Evolutionary conservation across 2,329 filamentous ascomycete genomes (phyloP).

Genomic region (Pyrenochaeta sp.): DNA sequence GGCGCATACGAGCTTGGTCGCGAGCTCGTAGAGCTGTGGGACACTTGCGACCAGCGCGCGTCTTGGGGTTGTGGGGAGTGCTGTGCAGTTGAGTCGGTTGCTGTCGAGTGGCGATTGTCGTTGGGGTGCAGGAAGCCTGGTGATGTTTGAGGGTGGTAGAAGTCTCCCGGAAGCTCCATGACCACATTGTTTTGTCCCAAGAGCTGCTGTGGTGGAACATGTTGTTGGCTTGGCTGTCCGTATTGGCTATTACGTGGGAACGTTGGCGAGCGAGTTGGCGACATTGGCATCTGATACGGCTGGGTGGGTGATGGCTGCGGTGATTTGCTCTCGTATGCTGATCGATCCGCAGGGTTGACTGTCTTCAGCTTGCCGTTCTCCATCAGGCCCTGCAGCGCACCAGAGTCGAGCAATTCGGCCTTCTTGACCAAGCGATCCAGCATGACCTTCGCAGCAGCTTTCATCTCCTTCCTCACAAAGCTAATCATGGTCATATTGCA

Average conservation of each 20-base stretch:
- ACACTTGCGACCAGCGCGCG: conserved; percentile 43
- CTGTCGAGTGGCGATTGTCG: conserved; percentile 30
- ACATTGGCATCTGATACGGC: conserved; percentile 39
- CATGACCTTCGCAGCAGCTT: conserved; percentile 73
- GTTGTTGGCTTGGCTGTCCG: conserved; percentile 17
- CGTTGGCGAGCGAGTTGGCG: conserved; percentile 33
- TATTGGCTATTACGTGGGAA: conserved; percentile 18
- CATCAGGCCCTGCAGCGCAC: conserved; percentile 72
- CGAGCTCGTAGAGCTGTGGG: conserved; percentile 38
- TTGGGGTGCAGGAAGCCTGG: conserved; percentile 38
- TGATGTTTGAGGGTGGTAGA: conserved; percentile 45
- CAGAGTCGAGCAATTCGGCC: conserved; percentile 73
- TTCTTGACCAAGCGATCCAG: conserved; percentile 74
- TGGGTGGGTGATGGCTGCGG: conserved; percentile 33
- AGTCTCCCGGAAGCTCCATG: conserved; percentile 55
- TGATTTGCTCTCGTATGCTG: conserved; percentile 18
- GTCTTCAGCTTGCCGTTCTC: conserved; percentile 71
- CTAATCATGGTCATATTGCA: conserved; percentile 71
- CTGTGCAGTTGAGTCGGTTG: conserved; percentile 28
- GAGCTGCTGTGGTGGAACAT: conserved; percentile 29
- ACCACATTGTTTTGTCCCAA: conserved; percentile 43
- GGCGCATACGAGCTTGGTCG: conserved; percentile 46
- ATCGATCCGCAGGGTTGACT: conserved; percentile 57
- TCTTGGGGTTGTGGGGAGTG: conserved; percentile 40
- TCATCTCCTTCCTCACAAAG: conserved; percentile 73